These are phyloP conservation scores for Petasospora rhodanensis DNA, from an alignment of 1,139 yeast genomes.

Conservation along the genomic window DNA sequence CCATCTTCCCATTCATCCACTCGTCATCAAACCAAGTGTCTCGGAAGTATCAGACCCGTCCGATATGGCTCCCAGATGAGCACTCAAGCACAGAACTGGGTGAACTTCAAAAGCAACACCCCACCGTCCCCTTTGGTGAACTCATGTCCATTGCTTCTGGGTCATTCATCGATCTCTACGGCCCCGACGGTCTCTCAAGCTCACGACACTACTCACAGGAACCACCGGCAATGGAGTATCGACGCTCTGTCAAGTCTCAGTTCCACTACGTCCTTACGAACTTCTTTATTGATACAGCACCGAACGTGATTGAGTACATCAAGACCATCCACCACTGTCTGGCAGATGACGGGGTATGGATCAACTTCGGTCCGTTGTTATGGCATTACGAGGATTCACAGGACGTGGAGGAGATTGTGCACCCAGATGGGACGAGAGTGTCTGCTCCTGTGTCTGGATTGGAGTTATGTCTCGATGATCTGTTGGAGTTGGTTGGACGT, in stretches of 20 bases:
- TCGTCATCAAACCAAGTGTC: slow-evolving; percentile 43
- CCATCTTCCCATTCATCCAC: slow-evolving; percentile 53
- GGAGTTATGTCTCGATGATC: slow-evolving; percentile 61
- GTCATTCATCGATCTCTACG: slow-evolving; percentile 73
- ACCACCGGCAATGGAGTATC: slow-evolving; percentile 37
- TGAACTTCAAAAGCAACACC: slow-evolving; percentile 30
- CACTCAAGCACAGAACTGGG: slow-evolving; percentile 35
- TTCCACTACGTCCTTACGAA: slow-evolving; percentile 64
- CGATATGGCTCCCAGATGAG: slow-evolving; percentile 50
- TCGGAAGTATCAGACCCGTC: slow-evolving; percentile 44
- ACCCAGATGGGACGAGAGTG: slow-evolving; percentile 29
- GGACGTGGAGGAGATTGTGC: slow-evolving; percentile 21
- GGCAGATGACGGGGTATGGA: slow-evolving; percentile 56
- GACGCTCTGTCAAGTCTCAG: slow-evolving; percentile 33
- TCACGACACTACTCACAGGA: slow-evolving; percentile 39
- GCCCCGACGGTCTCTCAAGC: slow-evolving; percentile 39
- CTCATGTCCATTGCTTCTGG: slow-evolving; percentile 79
- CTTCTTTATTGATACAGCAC: slow-evolving; percentile 78
- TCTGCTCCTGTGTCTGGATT: slow-evolving; percentile 47
- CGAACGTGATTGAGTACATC: slow-evolving; percentile 67
- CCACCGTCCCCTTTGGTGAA: slow-evolving; percentile 42
- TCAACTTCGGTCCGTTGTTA: slow-evolving; percentile 78
- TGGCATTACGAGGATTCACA: slow-evolving; percentile 78
- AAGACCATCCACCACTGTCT: slow-evolving; percentile 52
- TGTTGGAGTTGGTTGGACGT: slow-evolving; percentile 42